Evolutionary conservation across 805 yeast genomes (phyloP), one percentile per base, ranked within the genome.

Genomic region (Osmozyma mogii): DNA sequence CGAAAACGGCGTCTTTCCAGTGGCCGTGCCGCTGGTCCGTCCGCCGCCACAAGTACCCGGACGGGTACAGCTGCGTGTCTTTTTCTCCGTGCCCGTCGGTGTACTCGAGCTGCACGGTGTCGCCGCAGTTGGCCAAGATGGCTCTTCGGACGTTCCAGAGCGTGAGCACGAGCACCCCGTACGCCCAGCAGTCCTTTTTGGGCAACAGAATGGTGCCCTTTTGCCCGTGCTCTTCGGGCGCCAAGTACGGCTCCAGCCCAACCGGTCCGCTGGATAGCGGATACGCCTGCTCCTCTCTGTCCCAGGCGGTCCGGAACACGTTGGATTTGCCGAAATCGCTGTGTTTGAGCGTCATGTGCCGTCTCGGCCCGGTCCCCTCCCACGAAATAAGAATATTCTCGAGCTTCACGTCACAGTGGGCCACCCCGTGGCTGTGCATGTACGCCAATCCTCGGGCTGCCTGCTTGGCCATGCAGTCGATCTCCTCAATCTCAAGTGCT

Each of bases 271-370:
- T 55, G 19, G 78, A 70, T 30, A 72, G 63, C 45, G 79, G 87
- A 11, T 37, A 34, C 5, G 41, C 33, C 27, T 56, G 64, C 27
- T 58, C 63, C 4, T 32, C 16, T 32, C 64, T 65, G 45, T 84
- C 95, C 94, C 95, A 88, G 3, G 87, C 84, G 31, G 95, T 85
- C 39, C 83, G 75, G 54, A 88, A 83, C 18, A 92, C 95, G 35
- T 83, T 88, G 27, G 94, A 79, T 28, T 89, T 84, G 16, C 96
- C 96, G 54, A 88, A 88, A 52, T 88, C 96, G 24, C 84, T 44
- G 17, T 59, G 31, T 35, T 56, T 55, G 14, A 59, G 35, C 11
- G 37, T 40, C n/a, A 51, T 31, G 22, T 38, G 36, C 10, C 42
- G 31, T 16, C 29, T 31, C 36, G 11, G 35, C 17, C 23, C 32